phyloP scores from a whole-genome alignment of 495 filamentous ascomycete species.

The Penicillium tannophilum region DNA sequence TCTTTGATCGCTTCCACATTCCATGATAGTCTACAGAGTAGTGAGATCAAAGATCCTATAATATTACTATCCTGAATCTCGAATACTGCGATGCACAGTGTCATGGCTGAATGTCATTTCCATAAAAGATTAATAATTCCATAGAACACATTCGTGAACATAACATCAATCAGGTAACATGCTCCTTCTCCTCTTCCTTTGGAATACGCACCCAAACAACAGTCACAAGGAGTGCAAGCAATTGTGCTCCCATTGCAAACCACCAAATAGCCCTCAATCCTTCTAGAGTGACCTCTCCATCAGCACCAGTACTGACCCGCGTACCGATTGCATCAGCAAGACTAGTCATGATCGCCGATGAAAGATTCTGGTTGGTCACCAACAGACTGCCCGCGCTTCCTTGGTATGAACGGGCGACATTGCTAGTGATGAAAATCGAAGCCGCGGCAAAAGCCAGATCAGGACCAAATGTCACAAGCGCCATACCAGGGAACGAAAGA shows the following conservation, averaged over 20 bases:
- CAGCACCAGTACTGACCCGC: slow-evolving; percentile 33
- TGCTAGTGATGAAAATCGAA: slow-evolving; percentile 36
- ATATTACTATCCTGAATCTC: too few species aligned
- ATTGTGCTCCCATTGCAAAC: slow-evolving; percentile 43
- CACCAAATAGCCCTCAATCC: slow-evolving; percentile 50
- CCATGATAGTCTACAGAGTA: too few species aligned
- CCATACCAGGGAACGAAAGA: slow-evolving; percentile 31
- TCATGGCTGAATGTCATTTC: too few species aligned
- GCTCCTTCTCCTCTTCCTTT: slow-evolving; percentile 53
- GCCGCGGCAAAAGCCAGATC: slow-evolving; percentile 36
- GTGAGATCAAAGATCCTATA: too few species aligned
- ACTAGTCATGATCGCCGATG: slow-evolving; percentile 45
- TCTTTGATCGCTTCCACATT: too few species aligned
- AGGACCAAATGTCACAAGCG: slow-evolving; percentile 33
- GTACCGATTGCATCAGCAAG: slow-evolving; percentile 48
- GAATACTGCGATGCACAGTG: not conserved
- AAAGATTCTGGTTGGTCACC: slow-evolving; percentile 32
- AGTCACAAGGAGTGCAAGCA: slow-evolving; percentile 42
- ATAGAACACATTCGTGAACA: not conserved
- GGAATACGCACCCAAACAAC: slow-evolving; percentile 46
- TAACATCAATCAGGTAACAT: slow-evolving; percentile 31
- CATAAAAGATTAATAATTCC: too few species aligned
- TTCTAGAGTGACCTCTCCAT: slow-evolving; percentile 40
- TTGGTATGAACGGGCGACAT: slow-evolving; percentile 32
- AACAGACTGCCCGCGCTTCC: slow-evolving; percentile 31